Conservation (phyloP, 106 monocot species). For the Dendrobium officinale region DNA sequence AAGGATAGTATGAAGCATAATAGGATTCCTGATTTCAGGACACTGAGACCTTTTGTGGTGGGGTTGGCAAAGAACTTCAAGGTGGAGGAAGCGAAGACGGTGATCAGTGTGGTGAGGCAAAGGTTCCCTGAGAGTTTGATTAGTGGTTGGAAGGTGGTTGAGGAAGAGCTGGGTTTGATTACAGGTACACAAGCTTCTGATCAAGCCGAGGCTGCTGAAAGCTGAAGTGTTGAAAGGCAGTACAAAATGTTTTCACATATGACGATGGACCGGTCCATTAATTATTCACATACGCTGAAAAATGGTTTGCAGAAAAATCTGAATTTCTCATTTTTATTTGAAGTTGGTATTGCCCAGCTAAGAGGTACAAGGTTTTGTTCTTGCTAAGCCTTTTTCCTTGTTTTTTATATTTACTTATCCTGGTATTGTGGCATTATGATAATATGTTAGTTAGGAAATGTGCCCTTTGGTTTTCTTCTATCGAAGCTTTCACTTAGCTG, state of each 20-base stretch:
- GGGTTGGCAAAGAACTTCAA: conserved; percentile 51
- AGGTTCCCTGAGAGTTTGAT: conserved; percentile 48
- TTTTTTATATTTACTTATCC: neutral
- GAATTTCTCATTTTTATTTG: neutral
- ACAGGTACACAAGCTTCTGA: conserved; percentile 8
- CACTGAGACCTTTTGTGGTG: conserved; percentile 48
- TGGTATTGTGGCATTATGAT: neutral
- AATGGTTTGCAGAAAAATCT: neutral
- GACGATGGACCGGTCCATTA: neutral
- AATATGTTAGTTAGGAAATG: neutral
- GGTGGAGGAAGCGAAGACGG: conserved; percentile 46
- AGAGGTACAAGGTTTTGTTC: neutral
- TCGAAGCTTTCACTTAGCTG: too few species aligned
- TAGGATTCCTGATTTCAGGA: conserved; percentile 69
- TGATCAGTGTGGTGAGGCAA: conserved; percentile 42
- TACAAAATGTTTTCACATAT: neutral
- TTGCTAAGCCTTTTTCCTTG: neutral
- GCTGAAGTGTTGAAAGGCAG: conserved; percentile 3
- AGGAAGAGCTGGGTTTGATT: conserved; percentile 44
- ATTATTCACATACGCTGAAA: neutral
- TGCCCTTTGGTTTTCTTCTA: neutral
- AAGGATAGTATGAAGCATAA: conserved; percentile 52
- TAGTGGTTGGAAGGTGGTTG: conserved; percentile 48
- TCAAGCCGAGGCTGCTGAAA: conserved; percentile 2
- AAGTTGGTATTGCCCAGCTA: neutral